phyloP scores from a whole-genome alignment of 2,329 filamentous ascomycete species.

The Xylaria sp. region DNA sequence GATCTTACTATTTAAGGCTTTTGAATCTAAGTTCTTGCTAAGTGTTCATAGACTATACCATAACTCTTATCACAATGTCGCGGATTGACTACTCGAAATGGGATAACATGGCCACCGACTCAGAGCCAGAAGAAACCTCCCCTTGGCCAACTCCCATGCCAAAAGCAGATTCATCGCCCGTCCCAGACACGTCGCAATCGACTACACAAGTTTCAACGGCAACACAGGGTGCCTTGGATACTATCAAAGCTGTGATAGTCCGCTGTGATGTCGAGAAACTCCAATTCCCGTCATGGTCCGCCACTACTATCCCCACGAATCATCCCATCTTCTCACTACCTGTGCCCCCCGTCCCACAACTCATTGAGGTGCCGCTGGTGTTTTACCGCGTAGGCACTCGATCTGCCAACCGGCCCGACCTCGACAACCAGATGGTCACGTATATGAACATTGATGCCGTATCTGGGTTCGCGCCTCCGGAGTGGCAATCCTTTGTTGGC shows the following conservation, averaged over 20 bases:
- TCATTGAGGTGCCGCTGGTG: conserved; percentile 9
- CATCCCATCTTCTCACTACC: neutral
- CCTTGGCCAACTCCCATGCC: neutral
- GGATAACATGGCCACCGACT: neutral
- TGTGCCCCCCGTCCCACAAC: neutral
- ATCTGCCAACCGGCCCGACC: neutral
- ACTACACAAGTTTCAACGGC: neutral
- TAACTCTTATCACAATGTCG: neutral
- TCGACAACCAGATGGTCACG: conserved; percentile 12
- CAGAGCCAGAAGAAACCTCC: neutral
- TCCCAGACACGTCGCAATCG: neutral
- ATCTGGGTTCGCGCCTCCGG: neutral
- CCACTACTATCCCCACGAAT: neutral
- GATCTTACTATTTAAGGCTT: neutral
- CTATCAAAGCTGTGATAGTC: neutral
- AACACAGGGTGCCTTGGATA: neutral
- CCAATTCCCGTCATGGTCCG: neutral
- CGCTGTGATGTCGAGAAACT: neutral
- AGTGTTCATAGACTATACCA: neutral
- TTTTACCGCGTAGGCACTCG: conserved; percentile 9
- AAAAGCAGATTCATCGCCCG: neutral
- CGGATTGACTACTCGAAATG: conserved; percentile 2
- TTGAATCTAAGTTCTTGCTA: neutral
- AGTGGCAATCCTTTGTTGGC: neutral
- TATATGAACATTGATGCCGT: neutral